Percentiles rank a stretch among this genome's conserved stretches.
phyloP scores from a whole-genome alignment of 1,284 basidiomycete genomes.

The Hypsizygus ulmarius region DNA sequence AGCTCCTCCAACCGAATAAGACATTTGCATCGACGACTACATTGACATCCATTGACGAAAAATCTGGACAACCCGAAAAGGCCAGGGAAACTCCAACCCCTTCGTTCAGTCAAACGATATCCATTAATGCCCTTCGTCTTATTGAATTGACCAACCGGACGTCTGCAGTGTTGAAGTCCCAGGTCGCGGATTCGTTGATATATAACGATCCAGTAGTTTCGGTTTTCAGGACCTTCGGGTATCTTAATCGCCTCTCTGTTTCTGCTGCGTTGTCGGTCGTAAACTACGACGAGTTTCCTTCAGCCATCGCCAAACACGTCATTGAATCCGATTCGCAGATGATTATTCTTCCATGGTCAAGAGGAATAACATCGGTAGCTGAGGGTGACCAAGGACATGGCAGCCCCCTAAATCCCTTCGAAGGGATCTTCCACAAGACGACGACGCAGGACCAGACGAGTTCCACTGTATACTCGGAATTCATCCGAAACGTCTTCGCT shows the following conservation, averaged over 20 bases:
- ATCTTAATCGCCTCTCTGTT: slow-evolving; percentile 69
- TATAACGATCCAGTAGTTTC: slow-evolving; percentile 78
- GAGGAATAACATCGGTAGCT: slow-evolving; percentile 32
- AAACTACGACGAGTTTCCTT: slow-evolving; percentile 66
- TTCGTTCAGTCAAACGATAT: slow-evolving; percentile 26
- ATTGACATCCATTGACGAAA: slow-evolving; percentile 23
- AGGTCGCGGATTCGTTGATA: slow-evolving; percentile 68
- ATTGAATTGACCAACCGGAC: slow-evolving; percentile 87
- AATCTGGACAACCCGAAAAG: slow-evolving; percentile 20
- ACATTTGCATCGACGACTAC: slow-evolving; percentile 7
- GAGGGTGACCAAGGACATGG: slow-evolving; percentile 23
- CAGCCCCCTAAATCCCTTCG: slow-evolving; percentile 51
- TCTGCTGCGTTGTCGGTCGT: slow-evolving; percentile 67
- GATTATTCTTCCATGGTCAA: slow-evolving; percentile 79
- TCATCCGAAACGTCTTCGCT: slow-evolving; percentile 78
- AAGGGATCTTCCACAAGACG: slow-evolving; percentile 52
- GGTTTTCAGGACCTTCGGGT: slow-evolving; percentile 80
- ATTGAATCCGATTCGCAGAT: slow-evolving; percentile 63
- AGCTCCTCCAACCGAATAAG: slow-evolving; percentile 48
- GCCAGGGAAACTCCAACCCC: slow-evolving; percentile 3
- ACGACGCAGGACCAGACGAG: slow-evolving; percentile 43
- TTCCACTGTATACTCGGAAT: slow-evolving; percentile 68
- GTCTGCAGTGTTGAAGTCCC: slow-evolving; percentile 81
- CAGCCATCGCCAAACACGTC: slow-evolving; percentile 67
- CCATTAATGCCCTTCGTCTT: slow-evolving; percentile 78